Evolutionary conservation across 257 asterid species (phyloP), one percentile per base, ranked within the genome.

Genomic region (Fraxinus quadrangulata): DNA sequence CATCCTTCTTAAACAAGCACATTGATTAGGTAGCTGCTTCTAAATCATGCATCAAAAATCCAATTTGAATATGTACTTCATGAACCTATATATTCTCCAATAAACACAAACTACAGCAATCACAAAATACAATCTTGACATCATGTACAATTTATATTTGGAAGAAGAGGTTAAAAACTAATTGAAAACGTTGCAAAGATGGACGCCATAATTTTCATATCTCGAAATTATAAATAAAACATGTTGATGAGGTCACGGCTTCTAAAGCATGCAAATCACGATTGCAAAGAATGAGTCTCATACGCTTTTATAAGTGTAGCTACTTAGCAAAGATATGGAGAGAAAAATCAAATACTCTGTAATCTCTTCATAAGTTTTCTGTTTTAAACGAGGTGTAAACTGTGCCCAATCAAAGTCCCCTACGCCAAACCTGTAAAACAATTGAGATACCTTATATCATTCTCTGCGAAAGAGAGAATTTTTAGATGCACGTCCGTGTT

Each of bases 351-450:
- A 97, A 67, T 94, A 94, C 99, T 88, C 91, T 16, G 75, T 73
- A 78, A 94, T 92, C 82, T 94, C 99, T 17, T 90, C 93, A 56
- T 36, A 82, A 75, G 89, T 88, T 87, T 94, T 94, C 88, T 89
- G 97, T 91, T 92, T 94, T 77, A 94, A 84, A 80, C 93, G 93
- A 14, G 90, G 91, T 54, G 85, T 83, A 81, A 92, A 94, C 86
- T 92, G 95, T 67, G 89, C 85, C 99, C 99, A 94, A 79, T 92
- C 97, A 77, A 80, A 89, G 76, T 87, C 90, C 71, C 97, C 96
- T 47, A 87, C 85, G 63, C 99, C 99, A 85, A 89, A 92, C 83
- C 99, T 94, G 89, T 30, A 76, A 56, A 71, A 76, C 67, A 74
- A 75, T 83, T 67, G 26, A 59, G 6, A 47, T 47, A 19, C 0